Evolutionary conservation across 208 protist genomes (phyloP).

Genomic region (Porcisia hertigi): DNA sequence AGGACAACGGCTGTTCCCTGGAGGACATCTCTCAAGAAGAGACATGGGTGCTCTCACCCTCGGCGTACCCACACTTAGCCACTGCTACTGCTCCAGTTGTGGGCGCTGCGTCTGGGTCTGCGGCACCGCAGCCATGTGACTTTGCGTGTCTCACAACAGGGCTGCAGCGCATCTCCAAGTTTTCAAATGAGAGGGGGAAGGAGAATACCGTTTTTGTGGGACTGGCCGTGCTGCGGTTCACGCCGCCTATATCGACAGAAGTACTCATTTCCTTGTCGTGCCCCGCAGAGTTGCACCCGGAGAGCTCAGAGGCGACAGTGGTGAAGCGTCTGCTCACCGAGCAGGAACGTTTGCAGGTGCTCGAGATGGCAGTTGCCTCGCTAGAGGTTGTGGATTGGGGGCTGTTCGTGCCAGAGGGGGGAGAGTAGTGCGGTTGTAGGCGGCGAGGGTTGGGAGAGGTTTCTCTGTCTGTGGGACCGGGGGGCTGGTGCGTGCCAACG

Average conservation of each 20-base stretch:
- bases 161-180: constrained; percentile 73
- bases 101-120: background rate
- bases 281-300: constrained; percentile 48
- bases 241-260: constrained; percentile 61
- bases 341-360: constrained; percentile 36
- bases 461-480: background rate
- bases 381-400: constrained; percentile 62
- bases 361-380: constrained; percentile 34
- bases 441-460: background rate
- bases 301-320: constrained; percentile 59
- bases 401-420: constrained; percentile 66
- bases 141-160: constrained; percentile 55
- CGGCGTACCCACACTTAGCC: constrained; percentile 43
- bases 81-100: background rate
- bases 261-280: constrained; percentile 67
- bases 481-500: background rate
- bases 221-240: constrained; percentile 59
- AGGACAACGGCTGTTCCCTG: constrained; percentile 54
- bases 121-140: constrained; percentile 27
- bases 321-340: constrained; percentile 42
- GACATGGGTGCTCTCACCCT: constrained; percentile 14
- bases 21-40: constrained; percentile 3
- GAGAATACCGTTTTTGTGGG: constrained; percentile 72
- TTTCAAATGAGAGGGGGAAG: constrained; percentile 57
- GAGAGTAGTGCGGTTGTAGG: constrained; percentile 5